Conservation (phyloP, 1,284 basidiomycete species). For the Tremellales sp. region DNA sequence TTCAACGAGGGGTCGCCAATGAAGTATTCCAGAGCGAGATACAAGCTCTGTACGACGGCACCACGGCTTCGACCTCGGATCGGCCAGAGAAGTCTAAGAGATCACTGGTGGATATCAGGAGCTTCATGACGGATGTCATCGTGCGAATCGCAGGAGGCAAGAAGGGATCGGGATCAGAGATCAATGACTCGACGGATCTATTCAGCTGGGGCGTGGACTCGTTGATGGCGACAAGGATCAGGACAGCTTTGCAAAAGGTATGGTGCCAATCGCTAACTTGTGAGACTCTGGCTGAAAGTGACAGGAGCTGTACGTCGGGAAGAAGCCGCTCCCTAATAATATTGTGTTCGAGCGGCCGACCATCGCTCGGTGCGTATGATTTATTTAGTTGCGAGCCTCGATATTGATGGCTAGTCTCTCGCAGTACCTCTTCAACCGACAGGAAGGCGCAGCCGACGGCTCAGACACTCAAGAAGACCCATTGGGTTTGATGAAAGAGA, state of each 20-base stretch:
- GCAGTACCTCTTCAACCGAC: constrained; percentile 17
- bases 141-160: constrained; percentile 7
- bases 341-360: constrained; percentile 48
- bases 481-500: constrained; percentile 28
- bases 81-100: too few species aligned
- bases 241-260: constrained; percentile 32
- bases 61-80: neutral
- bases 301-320: constrained; percentile 25
- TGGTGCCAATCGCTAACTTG: constrained; percentile 3
- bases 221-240: constrained; percentile 45
- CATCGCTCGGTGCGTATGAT: constrained; percentile 23
- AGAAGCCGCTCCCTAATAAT: constrained; percentile 33
- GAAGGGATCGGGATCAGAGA: constrained; percentile 9
- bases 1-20: constrained; percentile 40
- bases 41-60: constrained; percentile 19
- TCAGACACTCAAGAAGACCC: constrained; percentile 9
- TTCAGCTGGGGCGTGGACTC: constrained; percentile 48
- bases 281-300: neutral
- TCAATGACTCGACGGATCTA: constrained; percentile 39
- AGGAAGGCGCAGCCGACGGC: constrained; percentile 5
- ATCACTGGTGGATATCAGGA: constrained; percentile 5
- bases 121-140: constrained; percentile 11
- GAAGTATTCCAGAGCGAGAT: constrained; percentile 31
- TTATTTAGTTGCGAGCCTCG: too few species aligned
- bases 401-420: constrained; percentile 12